Evolutionary conservation across 495 filamentous ascomycete genomes (phyloP), one percentile per base, ranked within the genome.

Genomic region (Friedmanniomyces endolithicus): DNA sequence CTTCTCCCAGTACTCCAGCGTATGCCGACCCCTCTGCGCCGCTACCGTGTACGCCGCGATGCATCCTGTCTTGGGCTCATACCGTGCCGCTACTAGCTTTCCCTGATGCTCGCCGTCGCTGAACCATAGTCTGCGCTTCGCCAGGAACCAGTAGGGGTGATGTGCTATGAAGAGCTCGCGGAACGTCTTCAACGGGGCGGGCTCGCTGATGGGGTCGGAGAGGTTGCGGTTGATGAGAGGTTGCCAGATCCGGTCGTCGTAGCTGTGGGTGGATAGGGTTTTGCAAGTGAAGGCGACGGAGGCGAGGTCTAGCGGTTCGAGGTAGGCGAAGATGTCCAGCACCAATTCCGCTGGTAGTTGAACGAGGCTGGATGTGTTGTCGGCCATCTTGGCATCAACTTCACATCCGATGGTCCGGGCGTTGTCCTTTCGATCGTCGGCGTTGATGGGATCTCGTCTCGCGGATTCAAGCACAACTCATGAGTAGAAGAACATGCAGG

Each of bases 21-120:
- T 70, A 22, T 75, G 71, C 6, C 63, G 54, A 0, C 70, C 67
- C 23, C 80, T 73, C 45, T 80, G 72, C 16, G 85, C 87, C 8
- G 88, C 70, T 0, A 95, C 68, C n/a, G 81, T 78, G 67, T 88
- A 88, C 27, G 78, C 86, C 64, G 90, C 86, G 53, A 97, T 94
- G 55, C 82, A 81, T 11, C 83, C 85, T 14, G 77, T 71, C 17
- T 77, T 72, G 19, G 80, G 71, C 65, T 94, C 80, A 62, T 88
- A 96, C 0, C 83, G 80, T 25, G 78, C 73, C 19, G 94, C 64
- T 20, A 94, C 74, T 33, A 95, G 63, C 49, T 81, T 82, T 0
- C 89, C 89, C 0, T 71, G 75, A 25, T 80, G 70, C n/a, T 78
- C 74, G 24, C 66, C 74, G 68, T 95, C 88, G 31, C 79, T 77